Base-by-base conservation (phyloP, 805 yeast genomes). In the Wickerhamomyces bovis region DNA sequence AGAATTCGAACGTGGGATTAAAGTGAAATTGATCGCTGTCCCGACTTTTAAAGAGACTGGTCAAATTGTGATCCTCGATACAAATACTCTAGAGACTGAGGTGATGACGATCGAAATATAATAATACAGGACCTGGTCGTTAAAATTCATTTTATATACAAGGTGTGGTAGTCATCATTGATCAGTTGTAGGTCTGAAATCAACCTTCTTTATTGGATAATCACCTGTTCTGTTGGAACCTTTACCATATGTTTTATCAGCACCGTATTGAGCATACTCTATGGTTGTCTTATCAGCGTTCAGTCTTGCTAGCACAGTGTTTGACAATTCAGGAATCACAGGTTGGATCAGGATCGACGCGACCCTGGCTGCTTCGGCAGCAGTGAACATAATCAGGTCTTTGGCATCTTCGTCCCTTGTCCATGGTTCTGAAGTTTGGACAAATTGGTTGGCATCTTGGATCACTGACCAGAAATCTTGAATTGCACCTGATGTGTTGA, bases 371-470 rank as follows among this genome's bases (percentile, higher is more conserved):
- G 80, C 74, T 54, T 92, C 98, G 9, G 86, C 76, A 1, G 88
- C 83, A 9, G 77, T 57, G 50, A 76, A 80, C 2, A 90, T 78
- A 13, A 80, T 73, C 40, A 74, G 66, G 61, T 81, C 84, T 53
- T 75, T 81, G 9, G 63, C 63, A 2, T 53, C 48, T 3, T 55
- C 50, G 1, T 57, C 55, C 20, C 67, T 68, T 9, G 67, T 63
- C 98, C 98, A 92, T 0, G 97, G 97, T 55, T 80, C 83, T 6
- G 80, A 66, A 1, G 64, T 68, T 58, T 88, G 95, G 52, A 89
- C 73, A 28, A 84, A 75, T 18, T 69, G 69, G 58, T 92, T 92
- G 1, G 86, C 83, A 15, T 70, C 64, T 42, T 78, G 77, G 16
- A 83, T 62, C 4, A 78, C 64, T 6, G 65, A 57, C 89, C 94